These are phyloP conservation scores for Piedraia hortae DNA, from an alignment of 2,329 filamentous ascomycete genomes.

Conservation along the genomic window DNA sequence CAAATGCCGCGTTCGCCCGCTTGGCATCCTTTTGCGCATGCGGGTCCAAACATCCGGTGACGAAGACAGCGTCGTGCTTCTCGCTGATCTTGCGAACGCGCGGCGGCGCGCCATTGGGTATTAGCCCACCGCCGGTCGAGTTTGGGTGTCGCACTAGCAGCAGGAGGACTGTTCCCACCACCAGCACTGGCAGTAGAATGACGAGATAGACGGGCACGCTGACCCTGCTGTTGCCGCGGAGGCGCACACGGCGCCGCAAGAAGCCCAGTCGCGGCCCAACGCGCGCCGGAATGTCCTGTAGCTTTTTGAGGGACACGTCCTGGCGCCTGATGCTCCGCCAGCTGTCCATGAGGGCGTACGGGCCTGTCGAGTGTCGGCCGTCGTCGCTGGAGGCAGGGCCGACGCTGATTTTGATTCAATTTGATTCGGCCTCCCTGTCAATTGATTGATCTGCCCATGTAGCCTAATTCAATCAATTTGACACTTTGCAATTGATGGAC, in stretches of 20 bases:
- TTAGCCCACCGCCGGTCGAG: constrained; percentile 53
- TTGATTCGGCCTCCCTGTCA: no score
- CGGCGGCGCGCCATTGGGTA: constrained; percentile 68
- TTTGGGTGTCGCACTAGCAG: constrained; percentile 73
- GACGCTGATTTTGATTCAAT: no score
- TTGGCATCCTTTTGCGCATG: constrained; percentile 39
- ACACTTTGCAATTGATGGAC: no score
- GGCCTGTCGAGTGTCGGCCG: no score
- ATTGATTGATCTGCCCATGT: no score
- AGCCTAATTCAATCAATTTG: no score
- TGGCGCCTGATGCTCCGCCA: no score
- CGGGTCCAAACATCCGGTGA: constrained; percentile 56
- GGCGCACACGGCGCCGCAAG: constrained; percentile 58
- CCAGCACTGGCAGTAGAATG: constrained; percentile 71
- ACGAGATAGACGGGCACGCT: constrained; percentile 83
- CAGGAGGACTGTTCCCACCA: constrained; percentile 70
- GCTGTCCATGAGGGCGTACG: no score
- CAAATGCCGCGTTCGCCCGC: constrained; percentile 80
- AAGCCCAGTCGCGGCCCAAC: constrained; percentile 42
- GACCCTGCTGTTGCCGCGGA: constrained; percentile 75
- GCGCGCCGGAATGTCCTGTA: no score
- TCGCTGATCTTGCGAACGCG: constrained; percentile 83
- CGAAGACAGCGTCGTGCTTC: constrained; percentile 89
- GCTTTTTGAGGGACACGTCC: constrained; percentile 16
- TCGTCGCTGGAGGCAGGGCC: no score